phyloP scores from a whole-genome alignment of 2,329 filamentous ascomycete species.

The Cladophialophora immunda region DNA sequence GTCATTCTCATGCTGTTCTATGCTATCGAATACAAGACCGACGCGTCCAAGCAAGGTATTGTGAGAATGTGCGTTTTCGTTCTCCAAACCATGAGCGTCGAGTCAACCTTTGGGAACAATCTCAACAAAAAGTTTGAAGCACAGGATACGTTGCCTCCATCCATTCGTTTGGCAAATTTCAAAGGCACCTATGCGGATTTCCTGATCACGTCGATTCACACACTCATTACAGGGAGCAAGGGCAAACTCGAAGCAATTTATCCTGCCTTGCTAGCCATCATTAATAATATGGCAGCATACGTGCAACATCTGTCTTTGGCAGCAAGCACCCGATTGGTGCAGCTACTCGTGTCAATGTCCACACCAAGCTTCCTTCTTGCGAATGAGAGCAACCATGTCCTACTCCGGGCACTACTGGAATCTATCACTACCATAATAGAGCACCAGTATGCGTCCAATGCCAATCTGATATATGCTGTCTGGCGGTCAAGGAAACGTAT shows the following conservation, averaged over 20 bases:
- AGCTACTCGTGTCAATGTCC: slow-evolving; percentile 91
- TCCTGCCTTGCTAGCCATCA: slow-evolving; percentile 86
- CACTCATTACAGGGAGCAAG: slow-evolving; percentile 88
- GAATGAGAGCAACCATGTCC: slow-evolving; percentile 86
- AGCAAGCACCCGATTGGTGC: slow-evolving; percentile 82
- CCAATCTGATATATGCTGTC: slow-evolving; percentile 80
- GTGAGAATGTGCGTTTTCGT: slow-evolving; percentile 98
- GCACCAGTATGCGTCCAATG: slow-evolving; percentile 79
- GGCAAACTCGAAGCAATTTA: slow-evolving; percentile 91
- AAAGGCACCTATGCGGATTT: slow-evolving; percentile 92
- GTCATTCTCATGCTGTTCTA: slow-evolving; percentile 91
- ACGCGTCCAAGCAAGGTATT: slow-evolving; percentile 86
- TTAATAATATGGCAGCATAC: slow-evolving; percentile 92
- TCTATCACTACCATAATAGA: slow-evolving; percentile 90
- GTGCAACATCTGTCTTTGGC: slow-evolving; percentile 77
- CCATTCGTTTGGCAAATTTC: slow-evolving; percentile 84
- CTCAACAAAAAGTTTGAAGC: slow-evolving; percentile 88
- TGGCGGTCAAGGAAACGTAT: slow-evolving; percentile 83
- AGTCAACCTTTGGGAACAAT: slow-evolving; percentile 87
- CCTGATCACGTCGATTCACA: slow-evolving; percentile 92
- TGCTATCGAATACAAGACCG: slow-evolving; percentile 85
- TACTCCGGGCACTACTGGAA: slow-evolving; percentile 83
- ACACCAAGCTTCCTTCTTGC: slow-evolving; percentile 90
- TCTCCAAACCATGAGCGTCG: slow-evolving; percentile 91
- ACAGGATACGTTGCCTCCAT: slow-evolving; percentile 84